Evolutionary conservation across 1,139 yeast genomes (phyloP).

Genomic region (Suhomyces wounanorum): DNA sequence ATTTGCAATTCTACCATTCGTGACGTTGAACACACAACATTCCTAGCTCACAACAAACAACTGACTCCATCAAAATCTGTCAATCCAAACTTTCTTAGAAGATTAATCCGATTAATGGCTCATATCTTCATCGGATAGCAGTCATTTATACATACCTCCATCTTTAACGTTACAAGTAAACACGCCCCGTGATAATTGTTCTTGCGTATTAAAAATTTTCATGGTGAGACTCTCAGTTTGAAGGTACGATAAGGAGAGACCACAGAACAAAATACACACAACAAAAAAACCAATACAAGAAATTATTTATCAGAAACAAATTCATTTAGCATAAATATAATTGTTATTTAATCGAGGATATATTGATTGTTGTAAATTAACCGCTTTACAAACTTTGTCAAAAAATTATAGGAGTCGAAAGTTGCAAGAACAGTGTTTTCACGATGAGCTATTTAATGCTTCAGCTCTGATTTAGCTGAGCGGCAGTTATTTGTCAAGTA

Average conservation of each 20-base stretch:
- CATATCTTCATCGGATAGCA: neutral
- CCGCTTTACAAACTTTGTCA: too few species aligned
- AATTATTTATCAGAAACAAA: too few species aligned
- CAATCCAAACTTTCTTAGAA: neutral
- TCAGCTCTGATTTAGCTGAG: too few species aligned
- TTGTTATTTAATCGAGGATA: too few species aligned
- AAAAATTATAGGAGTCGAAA: too few species aligned
- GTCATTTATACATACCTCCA: slow-evolving; percentile 11
- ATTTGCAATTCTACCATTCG: neutral
- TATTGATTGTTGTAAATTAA: too few species aligned
- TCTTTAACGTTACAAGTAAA: slow-evolving; percentile 10
- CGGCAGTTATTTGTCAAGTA: too few species aligned
- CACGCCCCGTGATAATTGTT: slow-evolving; percentile 10
- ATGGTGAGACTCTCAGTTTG: slow-evolving; percentile 1
- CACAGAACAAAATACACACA: too few species aligned
- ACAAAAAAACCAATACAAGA: neutral
- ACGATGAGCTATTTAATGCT: too few species aligned
- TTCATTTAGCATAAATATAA: too few species aligned
- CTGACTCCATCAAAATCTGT: neutral
- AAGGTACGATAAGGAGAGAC: neutral
- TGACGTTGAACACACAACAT: neutral
- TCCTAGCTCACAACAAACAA: neutral
- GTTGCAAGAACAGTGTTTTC: too few species aligned
- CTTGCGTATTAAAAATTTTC: slow-evolving; percentile 12
- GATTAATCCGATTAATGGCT: neutral